Base-by-base conservation (phyloP, 176 grass and related monocot genomes). In the Chrysopogon serrulatus region DNA sequence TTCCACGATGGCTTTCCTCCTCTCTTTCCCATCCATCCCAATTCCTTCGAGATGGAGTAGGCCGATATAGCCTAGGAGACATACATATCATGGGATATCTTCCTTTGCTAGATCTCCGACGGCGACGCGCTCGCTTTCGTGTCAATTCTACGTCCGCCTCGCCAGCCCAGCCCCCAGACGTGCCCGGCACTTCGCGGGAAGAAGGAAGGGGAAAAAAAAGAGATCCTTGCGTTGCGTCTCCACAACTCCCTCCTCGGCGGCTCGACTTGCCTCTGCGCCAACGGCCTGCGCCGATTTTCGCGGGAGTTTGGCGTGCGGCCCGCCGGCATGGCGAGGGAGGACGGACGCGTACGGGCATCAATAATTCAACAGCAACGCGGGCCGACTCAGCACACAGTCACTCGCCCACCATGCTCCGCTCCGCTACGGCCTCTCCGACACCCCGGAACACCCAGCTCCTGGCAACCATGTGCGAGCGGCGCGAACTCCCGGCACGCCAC, bases 361-460 rank as follows among this genome's bases (percentile, higher is more conserved):
- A 76, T 28, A 65, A 84, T 66, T 66, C 61, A 65, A 8, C n/a
- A n/a, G n/a, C 51, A 8, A 56, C 68, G 13, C 32, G 18, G 10
- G 13, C 6, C 86, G 79, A 87, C 17, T 82, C 79, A 87, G 86
- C 72, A 77, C 21, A 45, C 63, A 49, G 86, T 82, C 86, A 83
- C 1, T 76, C 77, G 54, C 1, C 12, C 68, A 8, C n/a, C 14
- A 9, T 36, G n/a, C n/a, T n/a, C n/a, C n/a, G n/a, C n/a, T n/a
- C n/a, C n/a, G n/a, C n/a, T n/a, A n/a, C n/a, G 33, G 16, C 68
- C 23, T 41, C 56, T 33, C 54, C 63, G 21, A 32, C 59, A 3
- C 39, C 81, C 19, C 19, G 17, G n/a, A 14, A 51, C 31, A 16
- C 63, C 0, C 78, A 35, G 32, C 18, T 11, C 32, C 48, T 21